Base-by-base conservation (phyloP, 2,329 filamentous ascomycete species). In the Apiospora sp. region DNA sequence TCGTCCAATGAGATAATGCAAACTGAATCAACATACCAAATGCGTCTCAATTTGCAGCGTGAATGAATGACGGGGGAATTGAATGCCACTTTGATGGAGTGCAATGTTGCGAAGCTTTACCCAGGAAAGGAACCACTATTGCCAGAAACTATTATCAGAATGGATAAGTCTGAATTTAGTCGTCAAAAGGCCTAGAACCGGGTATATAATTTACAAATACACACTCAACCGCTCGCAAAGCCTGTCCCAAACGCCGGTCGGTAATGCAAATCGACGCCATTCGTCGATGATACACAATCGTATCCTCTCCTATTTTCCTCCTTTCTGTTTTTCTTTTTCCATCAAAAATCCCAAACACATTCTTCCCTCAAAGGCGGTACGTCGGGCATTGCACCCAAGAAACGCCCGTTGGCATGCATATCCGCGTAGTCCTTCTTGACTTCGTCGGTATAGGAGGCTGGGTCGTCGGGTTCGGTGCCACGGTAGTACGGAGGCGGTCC, bases 321-420 rank as follows among this genome's bases (percentile, higher is more conserved):
- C 16, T 22, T 48, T 69, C 34, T 41, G 8, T 37, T 37, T 37
- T 37, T n/a, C 41, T 54, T 8, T 51, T 44, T 44, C 30, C 30
- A 69, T 84, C 81, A 95, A 77, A 96, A 91, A 79, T 94, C 90
- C 89, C 92, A 96, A 41, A 84, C 82, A 75, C 91, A 91, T 86
- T 91, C 96, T 78, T 96, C 94, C 74, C 90, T 87, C 82, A 91
- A 92, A 0, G 95, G 95, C 27, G 95, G 94, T 67, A 94, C 84
- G 76, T 92, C 87, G 0, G 95, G 95, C 84, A 98, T 92, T 8
- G 92, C 92, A 48, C 90, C 90, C 58, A 88, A 86, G 81, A 97
- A 98, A 44, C 81, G 82, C 0, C 94, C 94, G 27, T 89, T 89
- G 75, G 90, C 86, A 67, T 87, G 84, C 79, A 95, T 91, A 64